Conservation (phyloP, 2,329 filamentous ascomycete species). For the Claviceps sp. region DNA sequence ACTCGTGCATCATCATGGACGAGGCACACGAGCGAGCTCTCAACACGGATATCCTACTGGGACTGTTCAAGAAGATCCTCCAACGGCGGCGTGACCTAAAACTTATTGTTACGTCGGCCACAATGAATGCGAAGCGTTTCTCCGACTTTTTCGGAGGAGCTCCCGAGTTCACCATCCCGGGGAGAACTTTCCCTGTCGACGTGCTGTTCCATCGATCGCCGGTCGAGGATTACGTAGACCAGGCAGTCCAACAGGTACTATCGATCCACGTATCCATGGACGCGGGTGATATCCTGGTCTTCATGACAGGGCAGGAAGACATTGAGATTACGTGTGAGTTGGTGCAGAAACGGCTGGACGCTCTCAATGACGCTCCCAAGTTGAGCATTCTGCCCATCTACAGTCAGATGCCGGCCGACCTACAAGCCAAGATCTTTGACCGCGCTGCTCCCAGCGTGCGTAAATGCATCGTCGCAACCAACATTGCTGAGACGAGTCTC, state of each 20-base stretch:
- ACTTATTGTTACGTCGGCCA: conserved; percentile 93
- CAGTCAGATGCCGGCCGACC: conserved; percentile 96
- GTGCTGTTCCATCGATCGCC: conserved; percentile 90
- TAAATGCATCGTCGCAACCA: conserved; percentile 96
- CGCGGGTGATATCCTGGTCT: conserved; percentile 85
- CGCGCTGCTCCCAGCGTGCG: conserved; percentile 77
- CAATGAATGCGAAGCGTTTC: conserved; percentile 95
- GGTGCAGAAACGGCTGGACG: conserved; percentile 71
- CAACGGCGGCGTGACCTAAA: conserved; percentile 83
- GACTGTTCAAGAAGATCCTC: conserved; percentile 92
- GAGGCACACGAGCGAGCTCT: conserved; percentile 94
- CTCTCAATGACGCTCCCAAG: conserved; percentile 88
- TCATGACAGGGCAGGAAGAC: conserved; percentile 98
- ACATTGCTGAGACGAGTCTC: conserved; percentile 95
- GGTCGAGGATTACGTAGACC: conserved; percentile 95
- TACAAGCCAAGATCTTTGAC: conserved; percentile 97
- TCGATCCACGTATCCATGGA: conserved; percentile 95
- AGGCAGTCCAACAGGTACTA: conserved; percentile 88
- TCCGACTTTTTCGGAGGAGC: conserved; percentile 93
- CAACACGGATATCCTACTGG: conserved; percentile 96
- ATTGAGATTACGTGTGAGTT: conserved; percentile 95
- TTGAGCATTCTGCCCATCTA: conserved; percentile 94
- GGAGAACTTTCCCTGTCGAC: conserved; percentile 92
- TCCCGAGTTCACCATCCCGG: conserved; percentile 91
- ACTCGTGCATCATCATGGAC: conserved; percentile 99